Evolutionary conservation across 2,329 filamentous ascomycete genomes (phyloP).

Genomic region (Beauveria australis): DNA sequence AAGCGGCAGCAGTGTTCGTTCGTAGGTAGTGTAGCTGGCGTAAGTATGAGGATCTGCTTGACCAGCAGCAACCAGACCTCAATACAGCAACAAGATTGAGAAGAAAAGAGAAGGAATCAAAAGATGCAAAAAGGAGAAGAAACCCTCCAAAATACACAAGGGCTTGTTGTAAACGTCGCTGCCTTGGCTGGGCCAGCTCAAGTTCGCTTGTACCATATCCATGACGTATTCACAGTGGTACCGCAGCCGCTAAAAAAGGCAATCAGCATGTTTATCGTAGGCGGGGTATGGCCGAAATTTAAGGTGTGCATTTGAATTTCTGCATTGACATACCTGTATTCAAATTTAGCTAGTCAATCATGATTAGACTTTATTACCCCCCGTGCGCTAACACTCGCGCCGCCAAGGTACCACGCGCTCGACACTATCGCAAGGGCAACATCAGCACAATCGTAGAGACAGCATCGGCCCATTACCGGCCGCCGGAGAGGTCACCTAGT

Average conservation of each 20-base stretch:
- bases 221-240: slow-evolving; percentile 10
- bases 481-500: too few species aligned
- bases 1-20: background rate
- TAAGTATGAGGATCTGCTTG: background rate
- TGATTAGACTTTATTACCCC: too few species aligned
- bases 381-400: too few species aligned
- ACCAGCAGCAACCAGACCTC: background rate
- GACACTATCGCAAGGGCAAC: too few species aligned
- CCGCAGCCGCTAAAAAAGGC: slow-evolving; percentile 1
- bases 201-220: slow-evolving; percentile 1
- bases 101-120: background rate
- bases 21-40: background rate
- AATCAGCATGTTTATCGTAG: background rate
- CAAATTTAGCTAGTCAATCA: too few species aligned
- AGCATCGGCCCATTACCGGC: too few species aligned
- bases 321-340: too few species aligned
- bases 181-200: background rate
- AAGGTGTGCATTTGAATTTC: too few species aligned
- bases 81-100: background rate
- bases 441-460: too few species aligned
- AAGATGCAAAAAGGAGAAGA: background rate
- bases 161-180: background rate
- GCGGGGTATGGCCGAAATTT: background rate
- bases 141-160: background rate
- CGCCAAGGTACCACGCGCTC: too few species aligned